Evolutionary conservation across 2,329 filamentous ascomycete genomes (phyloP), one percentile per base, ranked within the genome.

Genomic region (Elsinoe fawcettii): DNA sequence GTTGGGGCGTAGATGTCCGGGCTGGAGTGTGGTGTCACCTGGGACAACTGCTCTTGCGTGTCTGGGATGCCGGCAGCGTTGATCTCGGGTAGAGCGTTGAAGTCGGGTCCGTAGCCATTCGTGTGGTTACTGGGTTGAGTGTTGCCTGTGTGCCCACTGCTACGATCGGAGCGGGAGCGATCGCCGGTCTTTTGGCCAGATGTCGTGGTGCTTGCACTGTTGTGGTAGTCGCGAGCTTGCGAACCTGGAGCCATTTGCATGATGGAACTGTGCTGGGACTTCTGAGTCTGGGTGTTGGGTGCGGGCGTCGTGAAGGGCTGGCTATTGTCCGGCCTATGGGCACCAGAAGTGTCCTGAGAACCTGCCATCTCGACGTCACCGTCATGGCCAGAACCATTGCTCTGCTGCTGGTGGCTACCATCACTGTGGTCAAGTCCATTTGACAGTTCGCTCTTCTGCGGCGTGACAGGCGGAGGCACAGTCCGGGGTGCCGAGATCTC

Each of bases 141-240:
- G 67, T 86, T 85, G 69, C 80, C 80, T 18, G 64, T 64, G 62
- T 81, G 83, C 1, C 82, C 84, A 11, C 84, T 74, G 57, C 65
- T 68, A 11, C 63, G 55, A 27, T 61, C 59, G 56, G 67, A 85
- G 55, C 74, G 75, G n/a, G 67, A 84, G 55, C 74, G 75, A 14
- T 75, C 74, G 1, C 88, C 89, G 1, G 88, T 91, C 69, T 83
- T 84, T 72, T 95, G 93, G n/a, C 84, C 83, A 2, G 82, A 86
- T 20, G 84, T 84, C 1, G 91, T 96, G 1, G 91, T 95, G 1
- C 90, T 95, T 1, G 90, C 92, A 66, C 95, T 90, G 65, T 97
- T 96, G 55, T 85, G 74, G 59, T 83, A 85, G 80, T 85, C 80
- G 20, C 75, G 74, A 14, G 77, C 73, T 66, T 83, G 77, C 30